phyloP scores from a whole-genome alignment of 1,139 yeast genomes.

The Saccharomycopsis phalli region DNA sequence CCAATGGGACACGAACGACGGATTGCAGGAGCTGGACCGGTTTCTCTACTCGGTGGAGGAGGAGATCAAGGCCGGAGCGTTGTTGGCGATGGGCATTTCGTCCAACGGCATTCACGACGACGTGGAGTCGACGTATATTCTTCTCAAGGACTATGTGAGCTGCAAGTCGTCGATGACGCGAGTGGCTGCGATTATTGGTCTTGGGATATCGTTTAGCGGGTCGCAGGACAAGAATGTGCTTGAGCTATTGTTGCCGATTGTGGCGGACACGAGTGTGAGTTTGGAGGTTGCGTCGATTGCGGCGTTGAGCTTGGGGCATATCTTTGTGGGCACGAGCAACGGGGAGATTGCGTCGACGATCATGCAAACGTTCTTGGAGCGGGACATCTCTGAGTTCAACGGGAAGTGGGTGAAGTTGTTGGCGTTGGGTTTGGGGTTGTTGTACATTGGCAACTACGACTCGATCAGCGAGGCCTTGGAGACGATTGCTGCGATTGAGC shows the following conservation, averaged over 20 bases:
- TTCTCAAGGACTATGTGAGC: constrained; percentile 73
- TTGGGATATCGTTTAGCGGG: constrained; percentile 95
- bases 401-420: constrained; percentile 84
- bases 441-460: constrained; percentile 91
- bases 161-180: constrained; percentile 47
- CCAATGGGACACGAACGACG: constrained; percentile 88
- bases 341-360: constrained; percentile 91
- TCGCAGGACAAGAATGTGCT: constrained; percentile 80
- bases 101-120: constrained; percentile 94
- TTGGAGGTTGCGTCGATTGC: constrained; percentile 81
- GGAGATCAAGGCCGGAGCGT: constrained; percentile 92
- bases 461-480: constrained; percentile 93
- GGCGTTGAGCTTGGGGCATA: constrained; percentile 87
- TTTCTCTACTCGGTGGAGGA: constrained; percentile 80
- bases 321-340: constrained; percentile 91
- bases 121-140: constrained; percentile 83
- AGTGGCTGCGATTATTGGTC: constrained; percentile 78
- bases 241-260: constrained; percentile 72
- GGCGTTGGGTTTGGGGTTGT: constrained; percentile 85
- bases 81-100: constrained; percentile 92
- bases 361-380: constrained; percentile 80
- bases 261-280: constrained; percentile 67
- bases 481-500: constrained; percentile 91
- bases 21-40: constrained; percentile 83
- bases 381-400: constrained; percentile 67